Percentiles rank a stretch among this genome's conserved stretches.
These are phyloP conservation scores for Podospora anserina DNA, from an alignment of 495 filamentous ascomycete species.

Conservation along the genomic window DNA sequence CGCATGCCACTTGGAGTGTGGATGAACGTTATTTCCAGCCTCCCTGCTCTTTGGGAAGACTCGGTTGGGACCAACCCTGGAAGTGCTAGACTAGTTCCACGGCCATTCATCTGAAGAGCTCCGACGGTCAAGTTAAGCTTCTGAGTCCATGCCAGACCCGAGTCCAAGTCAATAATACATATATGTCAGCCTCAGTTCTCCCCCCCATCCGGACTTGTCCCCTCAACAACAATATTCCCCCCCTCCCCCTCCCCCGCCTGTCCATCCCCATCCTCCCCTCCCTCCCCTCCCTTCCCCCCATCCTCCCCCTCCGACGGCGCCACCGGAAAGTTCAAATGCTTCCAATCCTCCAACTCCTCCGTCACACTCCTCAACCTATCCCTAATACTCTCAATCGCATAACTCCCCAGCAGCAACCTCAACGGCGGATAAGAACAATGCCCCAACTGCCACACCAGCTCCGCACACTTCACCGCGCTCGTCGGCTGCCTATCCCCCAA, in stretches of 20 bases:
- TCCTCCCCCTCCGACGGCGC: conserved; percentile 33
- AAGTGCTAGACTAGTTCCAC: too few relatives aligned
- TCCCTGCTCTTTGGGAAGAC: too few relatives aligned
- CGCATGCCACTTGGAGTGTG: neutral
- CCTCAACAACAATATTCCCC: conserved; percentile 10
- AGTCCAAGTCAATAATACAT: too few relatives aligned
- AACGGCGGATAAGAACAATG: conserved; percentile 91
- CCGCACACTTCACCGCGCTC: conserved; percentile 88
- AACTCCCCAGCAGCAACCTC: conserved; percentile 79
- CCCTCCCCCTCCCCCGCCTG: conserved; percentile 28
- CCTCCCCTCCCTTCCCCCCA: conserved; percentile 21
- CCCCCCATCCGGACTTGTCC: neutral
- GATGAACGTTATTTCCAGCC: neutral
- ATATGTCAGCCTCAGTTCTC: too few relatives aligned
- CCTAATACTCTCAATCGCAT: conserved; percentile 91
- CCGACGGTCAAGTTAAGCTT: too few relatives aligned
- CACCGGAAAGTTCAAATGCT: conserved; percentile 63
- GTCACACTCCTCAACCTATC: conserved; percentile 85
- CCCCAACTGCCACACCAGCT: conserved; percentile 92
- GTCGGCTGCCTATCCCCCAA: conserved; percentile 86
- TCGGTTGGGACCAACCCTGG: too few relatives aligned
- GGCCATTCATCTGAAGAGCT: too few relatives aligned
- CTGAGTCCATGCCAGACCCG: too few relatives aligned
- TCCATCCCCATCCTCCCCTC: conserved; percentile 20
- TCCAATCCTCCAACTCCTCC: conserved; percentile 94